These are phyloP conservation scores for Aspergillus piperis DNA, from an alignment of 2,329 filamentous ascomycete genomes.

Conservation along the genomic window DNA sequence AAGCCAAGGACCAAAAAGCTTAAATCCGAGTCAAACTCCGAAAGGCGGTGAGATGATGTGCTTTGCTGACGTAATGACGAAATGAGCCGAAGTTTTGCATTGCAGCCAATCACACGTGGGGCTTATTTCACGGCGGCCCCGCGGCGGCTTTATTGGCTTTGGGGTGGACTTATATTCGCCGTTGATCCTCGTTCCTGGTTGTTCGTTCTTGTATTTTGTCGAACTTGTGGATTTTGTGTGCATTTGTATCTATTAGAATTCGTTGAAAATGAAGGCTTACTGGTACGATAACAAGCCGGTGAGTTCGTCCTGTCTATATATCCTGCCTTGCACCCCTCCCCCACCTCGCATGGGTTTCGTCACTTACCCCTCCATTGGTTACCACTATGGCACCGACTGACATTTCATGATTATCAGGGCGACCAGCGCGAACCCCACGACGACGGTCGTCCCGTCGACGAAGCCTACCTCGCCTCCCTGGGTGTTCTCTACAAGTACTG, in stretches of 20 bases:
- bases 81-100: constrained; percentile 1
- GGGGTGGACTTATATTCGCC: not conserved
- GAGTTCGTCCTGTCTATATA: constrained; percentile 24
- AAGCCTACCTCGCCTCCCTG: constrained; percentile 67
- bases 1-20: not conserved
- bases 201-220: not conserved
- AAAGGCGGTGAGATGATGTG: constrained; percentile 20
- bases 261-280: constrained; percentile 65
- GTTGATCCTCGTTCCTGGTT: not conserved
- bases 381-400: constrained; percentile 6
- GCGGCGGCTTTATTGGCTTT: not conserved
- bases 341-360: not conserved
- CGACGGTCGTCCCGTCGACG: constrained; percentile 69
- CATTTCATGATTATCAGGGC: constrained; percentile 59
- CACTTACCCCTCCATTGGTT: not conserved
- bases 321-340: too few relatives aligned
- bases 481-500: constrained; percentile 79
- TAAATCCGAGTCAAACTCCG: constrained; percentile 20
- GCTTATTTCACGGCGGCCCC: not conserved
- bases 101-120: constrained; percentile 30
- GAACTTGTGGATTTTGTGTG: not conserved
- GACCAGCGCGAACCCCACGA: constrained; percentile 92
- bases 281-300: constrained; percentile 69
- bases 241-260: too few relatives aligned
- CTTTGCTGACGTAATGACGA: constrained; percentile 22